phyloP scores from a whole-genome alignment of 2,329 filamentous ascomycete species.

The Fusarium sacchari region DNA sequence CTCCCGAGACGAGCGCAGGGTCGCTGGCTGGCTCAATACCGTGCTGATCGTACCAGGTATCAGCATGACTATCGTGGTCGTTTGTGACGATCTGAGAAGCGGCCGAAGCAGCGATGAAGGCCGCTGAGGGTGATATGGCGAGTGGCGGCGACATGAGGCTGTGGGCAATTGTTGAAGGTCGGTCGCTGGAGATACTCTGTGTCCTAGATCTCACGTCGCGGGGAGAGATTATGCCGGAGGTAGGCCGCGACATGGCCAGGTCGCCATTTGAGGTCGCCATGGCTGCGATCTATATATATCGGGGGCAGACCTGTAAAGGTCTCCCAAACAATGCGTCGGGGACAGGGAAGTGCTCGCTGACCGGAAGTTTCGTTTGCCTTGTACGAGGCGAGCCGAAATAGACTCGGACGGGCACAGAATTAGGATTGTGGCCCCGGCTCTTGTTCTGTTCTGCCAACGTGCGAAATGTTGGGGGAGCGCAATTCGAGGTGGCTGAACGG shows the following conservation, averaged over 20 bases:
- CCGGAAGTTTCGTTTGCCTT: conserved; percentile 26
- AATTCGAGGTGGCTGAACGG: conserved; percentile 30
- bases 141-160: conserved; percentile 73
- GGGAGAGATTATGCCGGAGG: conserved; percentile 49
- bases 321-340: conserved; percentile 29
- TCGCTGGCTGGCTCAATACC: conserved; percentile 72
- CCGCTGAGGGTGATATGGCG: conserved; percentile 78
- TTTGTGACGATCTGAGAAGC: conserved; percentile 93
- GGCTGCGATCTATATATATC: conserved; percentile 37
- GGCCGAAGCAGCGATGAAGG: conserved; percentile 87
- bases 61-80: conserved; percentile 80
- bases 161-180: conserved; percentile 68
- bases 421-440: conserved; percentile 24
- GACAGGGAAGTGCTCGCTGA: conserved; percentile 29
- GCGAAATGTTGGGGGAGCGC: conserved; percentile 20
- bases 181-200: conserved; percentile 77
- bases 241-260: conserved; percentile 46
- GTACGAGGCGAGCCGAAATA: conserved; percentile 34
- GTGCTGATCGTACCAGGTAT: conserved; percentile 75
- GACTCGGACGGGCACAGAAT: conserved; percentile 29
- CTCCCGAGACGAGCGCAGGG: conserved; percentile 76
- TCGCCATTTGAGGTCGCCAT: conserved; percentile 45
- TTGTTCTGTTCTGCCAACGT: conserved; percentile 20
- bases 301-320: conserved; percentile 37
- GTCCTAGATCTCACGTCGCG: conserved; percentile 59